phyloP scores from a whole-genome alignment of 495 filamentous ascomycete genomes.

The Aspergillus saccharolyticus region DNA sequence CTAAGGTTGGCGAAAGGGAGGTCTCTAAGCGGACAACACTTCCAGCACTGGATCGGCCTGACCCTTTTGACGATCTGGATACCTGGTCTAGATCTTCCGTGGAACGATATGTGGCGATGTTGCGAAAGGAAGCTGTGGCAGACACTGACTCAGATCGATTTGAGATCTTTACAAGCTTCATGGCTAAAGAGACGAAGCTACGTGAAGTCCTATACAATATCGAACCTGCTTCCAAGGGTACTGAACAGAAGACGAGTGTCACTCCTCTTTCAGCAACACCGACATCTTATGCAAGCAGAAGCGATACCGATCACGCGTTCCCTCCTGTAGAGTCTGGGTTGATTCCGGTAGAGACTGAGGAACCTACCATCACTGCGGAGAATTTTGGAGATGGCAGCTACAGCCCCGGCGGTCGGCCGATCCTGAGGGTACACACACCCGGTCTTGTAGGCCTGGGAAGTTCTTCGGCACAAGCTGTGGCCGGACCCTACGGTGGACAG shows the following conservation, averaged over 20 bases:
- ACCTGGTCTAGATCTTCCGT: constrained; percentile 51
- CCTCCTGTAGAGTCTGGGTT: constrained; percentile 29
- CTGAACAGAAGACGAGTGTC: constrained; percentile 6
- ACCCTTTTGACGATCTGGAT: constrained; percentile 47
- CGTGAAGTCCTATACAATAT: constrained; percentile 50
- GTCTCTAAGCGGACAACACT: constrained; percentile 4
- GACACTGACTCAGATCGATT: constrained; percentile 46
- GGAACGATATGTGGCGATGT: constrained; percentile 47
- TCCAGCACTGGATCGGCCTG: constrained; percentile 18
- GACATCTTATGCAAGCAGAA: constrained; percentile 6
- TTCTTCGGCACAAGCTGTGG: constrained; percentile 19
- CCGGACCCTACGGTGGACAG: constrained; percentile 13
- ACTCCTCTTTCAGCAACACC: constrained; percentile 7
- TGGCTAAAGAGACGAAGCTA: constrained; percentile 46
- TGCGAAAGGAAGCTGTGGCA: constrained; percentile 48
- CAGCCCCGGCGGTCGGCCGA: constrained; percentile 48
- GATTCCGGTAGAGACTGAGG: constrained; percentile 33
- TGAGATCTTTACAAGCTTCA: constrained; percentile 49
- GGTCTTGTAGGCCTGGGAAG: constrained; percentile 12
- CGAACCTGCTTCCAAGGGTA: constrained; percentile 30
- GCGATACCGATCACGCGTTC: constrained; percentile 11
- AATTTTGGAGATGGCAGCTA: constrained; percentile 33
- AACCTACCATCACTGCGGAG: constrained; percentile 16
- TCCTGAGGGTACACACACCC: constrained; percentile 24
- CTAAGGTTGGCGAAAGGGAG: constrained; percentile 1